Evolutionary conservation across 2,329 filamentous ascomycete species (phyloP), one percentile per base, ranked within the genome.

Genomic region (Fusarium algeriense): DNA sequence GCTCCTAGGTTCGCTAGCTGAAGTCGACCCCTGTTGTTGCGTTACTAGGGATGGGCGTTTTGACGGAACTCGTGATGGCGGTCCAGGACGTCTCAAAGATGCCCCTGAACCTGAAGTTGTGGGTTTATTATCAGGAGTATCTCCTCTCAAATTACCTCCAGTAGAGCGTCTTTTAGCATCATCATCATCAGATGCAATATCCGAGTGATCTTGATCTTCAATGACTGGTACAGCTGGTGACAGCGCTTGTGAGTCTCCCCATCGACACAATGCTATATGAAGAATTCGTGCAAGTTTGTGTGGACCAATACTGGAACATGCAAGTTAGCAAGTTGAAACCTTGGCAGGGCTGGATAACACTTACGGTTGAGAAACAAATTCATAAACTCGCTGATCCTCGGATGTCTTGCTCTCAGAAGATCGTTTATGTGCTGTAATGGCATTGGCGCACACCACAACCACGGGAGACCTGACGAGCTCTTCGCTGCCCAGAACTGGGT

Each of bases 281-380:
- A 83, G 70, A 6, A 78, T 75, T 30, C 79, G 78, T 5, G 79
- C 80, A 6, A 83, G 71, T 60, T 82, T 83, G n/a, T 80, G 78
- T 10, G 81, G 81, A 0, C 81, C 81, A 11, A 80, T 75, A 6
- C 80, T 58, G 35, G 69, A 19, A 64, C 12, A 30, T 13, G 17
- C 6, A n/a, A 35, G 35, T 54, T 52, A 61, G 26, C 35, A 40
- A 26, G 6, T 4, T 40, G 23, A 15, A 26, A 13, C 17, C 6
- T 26, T 13, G 7, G 6, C 1, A 34, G n/a, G 34, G 3, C 9
- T 5, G 13, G 5, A 5, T 13, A 3, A 9, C 19, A 78, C 80
- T 74, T 67, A 81, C 77, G 81, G 81, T 32, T 81, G 81, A 7
- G 81, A 80, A 32, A 82, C 77, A 54, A 81, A 81, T 55, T 83